Evolutionary conservation across 108 stramenopile species (phyloP).

Genomic region (Nitzschia sp.): DNA sequence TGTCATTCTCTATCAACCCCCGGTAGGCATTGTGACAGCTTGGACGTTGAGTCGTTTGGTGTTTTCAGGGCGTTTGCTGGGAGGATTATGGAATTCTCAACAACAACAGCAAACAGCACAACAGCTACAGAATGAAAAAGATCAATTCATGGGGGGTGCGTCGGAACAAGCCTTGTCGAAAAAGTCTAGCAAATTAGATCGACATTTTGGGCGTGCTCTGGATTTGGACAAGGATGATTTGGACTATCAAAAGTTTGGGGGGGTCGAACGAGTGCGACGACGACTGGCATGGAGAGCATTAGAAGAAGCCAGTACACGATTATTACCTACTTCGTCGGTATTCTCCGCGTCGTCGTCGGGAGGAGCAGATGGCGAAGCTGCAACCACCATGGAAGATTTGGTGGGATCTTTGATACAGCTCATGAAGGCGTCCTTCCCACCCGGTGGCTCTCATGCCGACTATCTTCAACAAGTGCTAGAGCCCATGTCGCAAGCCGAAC

Average conservation of each 20-base stretch:
- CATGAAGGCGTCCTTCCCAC: conserved; percentile 28
- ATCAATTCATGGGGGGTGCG: neutral
- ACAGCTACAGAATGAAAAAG: neutral
- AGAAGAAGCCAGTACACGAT: neutral
- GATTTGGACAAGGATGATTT: conserved; percentile 66
- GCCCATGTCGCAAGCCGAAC: conserved; percentile 22
- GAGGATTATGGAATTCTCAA: conserved; percentile 24
- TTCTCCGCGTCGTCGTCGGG: neutral
- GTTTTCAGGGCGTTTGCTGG: conserved; percentile 32
- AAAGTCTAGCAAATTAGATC: conserved; percentile 28
- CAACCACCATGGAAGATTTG: neutral
- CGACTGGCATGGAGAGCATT: conserved; percentile 28
- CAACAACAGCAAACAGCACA: conserved; percentile 4
- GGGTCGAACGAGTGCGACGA: conserved; percentile 62
- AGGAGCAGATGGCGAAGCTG: neutral
- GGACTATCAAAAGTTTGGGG: conserved; percentile 58
- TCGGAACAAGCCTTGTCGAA: conserved; percentile 49
- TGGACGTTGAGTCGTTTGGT: conserved; percentile 36
- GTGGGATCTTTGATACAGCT: conserved; percentile 12
- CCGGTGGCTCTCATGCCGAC: conserved; percentile 28
- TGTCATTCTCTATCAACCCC: conserved; percentile 62
- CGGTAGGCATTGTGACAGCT: conserved; percentile 66
- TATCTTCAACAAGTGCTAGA: conserved; percentile 33
- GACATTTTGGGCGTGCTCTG: conserved; percentile 51
- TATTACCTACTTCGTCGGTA: neutral